Base-by-base conservation (phyloP, 352 stramenopile species). In the Phytophthora podocarpi region DNA sequence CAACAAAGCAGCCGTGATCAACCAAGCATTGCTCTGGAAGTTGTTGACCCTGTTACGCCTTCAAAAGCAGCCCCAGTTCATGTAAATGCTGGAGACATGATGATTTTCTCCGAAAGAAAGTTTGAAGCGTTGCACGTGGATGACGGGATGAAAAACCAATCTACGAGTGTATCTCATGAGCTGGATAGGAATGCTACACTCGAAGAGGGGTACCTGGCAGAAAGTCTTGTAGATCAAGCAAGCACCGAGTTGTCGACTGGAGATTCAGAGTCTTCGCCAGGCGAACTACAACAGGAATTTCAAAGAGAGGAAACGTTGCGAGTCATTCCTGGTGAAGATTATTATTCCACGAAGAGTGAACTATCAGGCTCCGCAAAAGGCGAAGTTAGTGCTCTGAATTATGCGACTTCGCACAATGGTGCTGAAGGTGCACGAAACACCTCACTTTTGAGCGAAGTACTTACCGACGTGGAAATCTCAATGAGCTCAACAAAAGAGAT, bases 171-270 rank as follows among this genome's bases (percentile, higher is more conserved):
- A 50, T 2, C 15, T 36, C 9, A 15, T 31, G 12, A 52, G 28
- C 18, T 45, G 13, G 27, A 5, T 18, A 52, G 28, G 18, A 24
- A 20, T 43, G 8, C 16, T 4, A 54, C 26, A 18, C n/a, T 62
- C 15, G 58, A 67, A 55, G 58, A 67, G 0, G 27, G 24, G 4
- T 62, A 67, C 21, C 21, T 61, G 13, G 45, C 40, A 11, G 58
- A 67, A 55, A 20, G 27, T 52, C 32, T 32, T 20, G 4, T 34
- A 1, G 58, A 67, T 15, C 31, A 62, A 48, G 23, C 30, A 24
- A 31, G n/a, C 16, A 45, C 8, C 15, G 40, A 5, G 3, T 9
- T 35, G n/a, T 67, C 26, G 18, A 23, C 7, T 3, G 18, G 8
- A 15, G 32, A 39, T 24, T n/a, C 41, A 8, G 32, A 67, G 20